These are phyloP conservation scores for Ceratocystis destructans DNA, from an alignment of 2,329 filamentous ascomycete genomes.

Conservation along the genomic window DNA sequence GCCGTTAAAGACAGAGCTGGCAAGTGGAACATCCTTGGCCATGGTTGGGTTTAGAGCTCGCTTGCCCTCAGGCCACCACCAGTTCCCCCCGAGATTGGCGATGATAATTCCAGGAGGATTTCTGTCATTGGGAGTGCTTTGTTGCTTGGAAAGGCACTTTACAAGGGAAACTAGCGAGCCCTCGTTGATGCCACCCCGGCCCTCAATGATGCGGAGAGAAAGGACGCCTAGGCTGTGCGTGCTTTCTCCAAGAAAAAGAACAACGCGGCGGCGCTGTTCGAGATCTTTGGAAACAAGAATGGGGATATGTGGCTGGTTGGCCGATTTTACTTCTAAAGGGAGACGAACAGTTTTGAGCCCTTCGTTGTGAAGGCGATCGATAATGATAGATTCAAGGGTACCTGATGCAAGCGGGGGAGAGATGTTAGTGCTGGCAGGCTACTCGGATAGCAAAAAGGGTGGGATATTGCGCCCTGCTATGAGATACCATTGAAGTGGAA, in stretches of 20 bases:
- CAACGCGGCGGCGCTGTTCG: slow-evolving; percentile 42
- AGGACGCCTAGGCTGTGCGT: slow-evolving; percentile 61
- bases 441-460: neutral
- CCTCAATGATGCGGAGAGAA: slow-evolving; percentile 52
- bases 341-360: slow-evolving; percentile 48
- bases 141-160: slow-evolving; percentile 30
- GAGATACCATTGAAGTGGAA: slow-evolving; percentile 57
- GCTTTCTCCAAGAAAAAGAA: slow-evolving; percentile 62
- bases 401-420: slow-evolving; percentile 30
- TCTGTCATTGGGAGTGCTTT: slow-evolving; percentile 25
- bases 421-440: neutral
- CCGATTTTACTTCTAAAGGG: slow-evolving; percentile 36
- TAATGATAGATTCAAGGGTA: slow-evolving; percentile 48
- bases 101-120: slow-evolving; percentile 50
- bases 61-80: slow-evolving; percentile 56
- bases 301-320: slow-evolving; percentile 45
- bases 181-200: slow-evolving; percentile 49
- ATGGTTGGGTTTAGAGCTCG: slow-evolving; percentile 44
- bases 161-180: slow-evolving; percentile 59
- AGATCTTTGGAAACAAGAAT: slow-evolving; percentile 49
- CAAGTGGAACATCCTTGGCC: slow-evolving; percentile 46
- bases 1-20: slow-evolving; percentile 46
- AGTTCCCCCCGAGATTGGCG: slow-evolving; percentile 62
- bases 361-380: slow-evolving; percentile 45
- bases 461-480: neutral